Conservation (phyloP, 257 asterid genomes). For the Osmanthus fragrans region DNA sequence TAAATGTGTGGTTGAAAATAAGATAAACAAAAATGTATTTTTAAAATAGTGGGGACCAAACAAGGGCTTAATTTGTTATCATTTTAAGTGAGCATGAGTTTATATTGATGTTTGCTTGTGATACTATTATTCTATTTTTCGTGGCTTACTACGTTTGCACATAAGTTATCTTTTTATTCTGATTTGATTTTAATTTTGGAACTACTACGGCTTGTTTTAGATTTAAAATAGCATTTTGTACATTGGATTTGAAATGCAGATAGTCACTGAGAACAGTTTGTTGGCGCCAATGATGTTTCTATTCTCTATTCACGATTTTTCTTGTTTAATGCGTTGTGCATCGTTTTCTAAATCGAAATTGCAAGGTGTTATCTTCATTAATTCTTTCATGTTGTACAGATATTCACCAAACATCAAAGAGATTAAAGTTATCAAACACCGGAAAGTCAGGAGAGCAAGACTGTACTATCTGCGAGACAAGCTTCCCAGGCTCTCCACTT, state of each 20-base stretch:
- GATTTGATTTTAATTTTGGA: background rate
- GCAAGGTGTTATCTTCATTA: background rate
- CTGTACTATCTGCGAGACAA: slow-evolving; percentile 86
- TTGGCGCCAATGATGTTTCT: background rate
- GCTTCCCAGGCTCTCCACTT: slow-evolving; percentile 94
- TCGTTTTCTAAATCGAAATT: slow-evolving; percentile 13
- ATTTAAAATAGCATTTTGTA: background rate
- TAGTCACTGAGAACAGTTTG: background rate
- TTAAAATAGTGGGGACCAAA: too few species aligned
- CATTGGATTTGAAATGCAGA: background rate
- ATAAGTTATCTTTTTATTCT: background rate
- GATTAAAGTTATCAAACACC: slow-evolving; percentile 70
- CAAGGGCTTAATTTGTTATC: too few species aligned
- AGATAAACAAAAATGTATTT: too few species aligned
- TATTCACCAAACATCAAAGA: slow-evolving; percentile 87
- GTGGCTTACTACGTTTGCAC: background rate
- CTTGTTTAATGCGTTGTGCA: background rate
- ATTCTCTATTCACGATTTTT: background rate
- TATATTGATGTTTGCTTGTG: background rate
- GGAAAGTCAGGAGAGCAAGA: slow-evolving; percentile 89
- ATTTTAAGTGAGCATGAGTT: background rate
- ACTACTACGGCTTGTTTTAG: background rate
- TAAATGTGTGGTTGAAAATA: too few species aligned
- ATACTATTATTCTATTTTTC: background rate
- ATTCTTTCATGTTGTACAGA: slow-evolving; percentile 39